phyloP scores from a whole-genome alignment of 176 grass and related monocot genomes.

The Zizania latifolia region DNA sequence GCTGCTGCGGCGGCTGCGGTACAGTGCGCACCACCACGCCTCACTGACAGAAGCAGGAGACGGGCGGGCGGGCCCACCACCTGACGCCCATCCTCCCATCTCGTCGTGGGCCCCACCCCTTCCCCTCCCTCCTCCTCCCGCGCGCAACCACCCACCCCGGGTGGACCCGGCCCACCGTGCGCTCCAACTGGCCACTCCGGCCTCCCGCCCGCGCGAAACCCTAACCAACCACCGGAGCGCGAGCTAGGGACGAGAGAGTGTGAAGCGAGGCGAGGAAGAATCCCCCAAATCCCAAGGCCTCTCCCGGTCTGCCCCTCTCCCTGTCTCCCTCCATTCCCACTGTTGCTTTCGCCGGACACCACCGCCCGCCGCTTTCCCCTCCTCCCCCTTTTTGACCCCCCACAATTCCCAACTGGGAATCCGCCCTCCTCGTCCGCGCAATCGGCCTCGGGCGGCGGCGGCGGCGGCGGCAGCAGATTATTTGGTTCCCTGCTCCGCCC shows the following conservation, averaged over 20 bases:
- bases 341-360: slow-evolving; percentile 58
- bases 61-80: neutral
- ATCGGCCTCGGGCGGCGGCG: neutral
- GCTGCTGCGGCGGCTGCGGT: neutral
- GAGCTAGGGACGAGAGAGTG: neutral
- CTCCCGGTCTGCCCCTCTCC: neutral
- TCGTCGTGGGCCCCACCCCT: neutral
- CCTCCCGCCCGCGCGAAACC: slow-evolving; percentile 22
- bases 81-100: neutral
- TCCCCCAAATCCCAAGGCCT: neutral
- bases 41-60: neutral
- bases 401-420: slow-evolving; percentile 21
- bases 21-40: neutral
- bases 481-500: slow-evolving; percentile 6
- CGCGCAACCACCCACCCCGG: no score
- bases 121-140: neutral
- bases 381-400: slow-evolving; percentile 11
- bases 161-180: slow-evolving; percentile 17
- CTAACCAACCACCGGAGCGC: neutral
- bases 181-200: neutral
- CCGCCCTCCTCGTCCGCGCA: neutral
- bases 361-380: slow-evolving; percentile 41
- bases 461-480: neutral
- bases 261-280: neutral
- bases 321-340: neutral